Evolutionary conservation across 192 early-diverging fungal species (phyloP), one percentile per base, ranked within the genome.

Genomic region (Geranomyces variabilis): DNA sequence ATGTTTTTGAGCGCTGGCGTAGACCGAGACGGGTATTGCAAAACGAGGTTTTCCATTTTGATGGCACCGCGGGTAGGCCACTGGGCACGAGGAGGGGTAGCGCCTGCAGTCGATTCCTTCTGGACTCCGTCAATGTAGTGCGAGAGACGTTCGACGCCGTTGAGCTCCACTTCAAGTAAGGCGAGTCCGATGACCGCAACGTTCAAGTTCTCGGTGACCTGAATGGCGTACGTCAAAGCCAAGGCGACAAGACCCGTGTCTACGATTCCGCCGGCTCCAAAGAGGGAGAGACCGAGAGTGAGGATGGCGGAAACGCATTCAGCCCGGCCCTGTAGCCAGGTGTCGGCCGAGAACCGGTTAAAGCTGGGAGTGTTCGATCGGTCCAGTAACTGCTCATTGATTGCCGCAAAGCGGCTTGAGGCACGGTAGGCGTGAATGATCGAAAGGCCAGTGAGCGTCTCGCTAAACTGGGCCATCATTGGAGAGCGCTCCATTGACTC

Each of bases 401-500:
- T 19, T 1, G 3, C 14, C 10, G 31, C 28, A 51, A 65, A 65
- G 1, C 49, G 43, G 6, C 19, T 14, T 19, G 47, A 5, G 2
- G 83, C 90, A 31, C 77, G 77, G 67, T 88, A 93, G 0, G 93
- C 80, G 44, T 88, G 85, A 46, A 94, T 87, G 63, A 86, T 88
- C 0, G 85, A 76, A 36, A 88, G 71, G 3, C 91, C 92, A 19
- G 47, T 30, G 34, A 93, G 66, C 0, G 89, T 83, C 57, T 92
- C 91, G 10, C 76, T 77, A 80, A 92, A 43, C 80, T 83, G 77
- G 74, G 85, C 71, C 83, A 84, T 74, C 5, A 97, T 75, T 0
- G 93, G 91, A 0, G 91, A 91, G 31, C 90, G 80, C 22, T 89
- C 75, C 26, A 92, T 85, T 5, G 92, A 90, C 56, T 91, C 91